These are phyloP conservation scores for Epichloe uncinata DNA, from an alignment of 2,329 filamentous ascomycete species.

Conservation along the genomic window DNA sequence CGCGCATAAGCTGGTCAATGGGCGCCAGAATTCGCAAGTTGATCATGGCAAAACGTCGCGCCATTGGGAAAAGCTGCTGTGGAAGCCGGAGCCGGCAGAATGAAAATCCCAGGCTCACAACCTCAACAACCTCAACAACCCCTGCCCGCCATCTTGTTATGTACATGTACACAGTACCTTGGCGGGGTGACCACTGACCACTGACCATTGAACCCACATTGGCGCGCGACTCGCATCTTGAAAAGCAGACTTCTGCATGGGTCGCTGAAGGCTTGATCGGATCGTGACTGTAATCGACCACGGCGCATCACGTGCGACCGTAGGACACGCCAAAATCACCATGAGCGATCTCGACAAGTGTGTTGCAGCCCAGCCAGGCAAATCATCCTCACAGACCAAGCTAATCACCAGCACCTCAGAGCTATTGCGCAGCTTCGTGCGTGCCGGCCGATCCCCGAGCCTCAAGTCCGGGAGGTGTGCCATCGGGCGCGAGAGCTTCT, in stretches of 20 bases:
- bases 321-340: slow-evolving; percentile 12
- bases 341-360: slow-evolving; percentile 96
- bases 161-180: no score
- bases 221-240: background rate
- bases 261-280: slow-evolving; percentile 4
- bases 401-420: slow-evolving; percentile 30
- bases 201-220: background rate
- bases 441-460: slow-evolving; percentile 90
- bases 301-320: slow-evolving; percentile 6
- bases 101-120: slow-evolving; percentile 4
- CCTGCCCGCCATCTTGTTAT: background rate
- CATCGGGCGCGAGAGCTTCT: slow-evolving; percentile 93
- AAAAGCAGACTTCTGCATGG: background rate
- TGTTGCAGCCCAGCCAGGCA: slow-evolving; percentile 10
- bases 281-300: slow-evolving; percentile 9
- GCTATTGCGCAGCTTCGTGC: slow-evolving; percentile 91
- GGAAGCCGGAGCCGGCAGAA: slow-evolving; percentile 7
- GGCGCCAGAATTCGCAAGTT: background rate
- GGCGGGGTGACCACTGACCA: background rate
- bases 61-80: no score
- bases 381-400: background rate
- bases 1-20: background rate
- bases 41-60: no score
- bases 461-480: slow-evolving; percentile 90
- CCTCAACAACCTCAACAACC: no score